These are phyloP conservation scores for Ilyonectria robusta DNA, from an alignment of 2,329 filamentous ascomycete genomes.

Conservation along the genomic window DNA sequence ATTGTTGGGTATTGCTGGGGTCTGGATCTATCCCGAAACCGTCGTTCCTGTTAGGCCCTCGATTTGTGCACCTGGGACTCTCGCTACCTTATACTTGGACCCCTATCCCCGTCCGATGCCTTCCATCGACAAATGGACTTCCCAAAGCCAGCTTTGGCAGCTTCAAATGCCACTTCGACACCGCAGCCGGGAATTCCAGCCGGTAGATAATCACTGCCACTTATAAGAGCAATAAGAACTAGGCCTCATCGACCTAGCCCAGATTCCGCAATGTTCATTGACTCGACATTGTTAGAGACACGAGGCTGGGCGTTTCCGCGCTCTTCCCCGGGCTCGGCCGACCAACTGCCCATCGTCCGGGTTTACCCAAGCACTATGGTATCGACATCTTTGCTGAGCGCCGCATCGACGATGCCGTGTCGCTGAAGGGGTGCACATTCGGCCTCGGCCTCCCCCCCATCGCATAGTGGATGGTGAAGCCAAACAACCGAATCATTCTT, in stretches of 20 bases:
- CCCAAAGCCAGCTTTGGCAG: constrained; percentile 90
- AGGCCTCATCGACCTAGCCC: constrained; percentile 88
- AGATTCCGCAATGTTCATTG: constrained; percentile 62
- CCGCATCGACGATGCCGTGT: constrained; percentile 88
- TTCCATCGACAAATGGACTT: constrained; percentile 78
- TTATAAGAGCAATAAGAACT: constrained; percentile 94
- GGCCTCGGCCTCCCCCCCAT: constrained; percentile 96
- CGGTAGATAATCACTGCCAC: constrained; percentile 93
- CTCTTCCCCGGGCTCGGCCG: constrained; percentile 77
- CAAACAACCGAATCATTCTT: constrained; percentile 86
- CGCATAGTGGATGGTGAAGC: constrained; percentile 86
- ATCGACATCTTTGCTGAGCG: constrained; percentile 96
- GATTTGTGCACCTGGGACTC: constrained; percentile 81
- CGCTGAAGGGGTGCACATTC: constrained; percentile 91
- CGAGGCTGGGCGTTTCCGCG: constrained; percentile 84
- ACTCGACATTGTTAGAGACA: constrained; percentile 80
- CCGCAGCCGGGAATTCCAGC: constrained; percentile 91
- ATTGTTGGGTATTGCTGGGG: constrained; percentile 80
- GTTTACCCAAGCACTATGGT: constrained; percentile 97
- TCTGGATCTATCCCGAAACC: constrained; percentile 82
- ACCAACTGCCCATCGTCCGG: constrained; percentile 85
- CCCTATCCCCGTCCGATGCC: constrained; percentile 69
- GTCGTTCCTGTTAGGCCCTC: constrained; percentile 84
- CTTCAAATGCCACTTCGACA: constrained; percentile 89
- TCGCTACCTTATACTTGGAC: constrained; percentile 81